Base-by-base conservation (phyloP, 2,329 filamentous ascomycete species). In the Talaromyces amestolkiae region DNA sequence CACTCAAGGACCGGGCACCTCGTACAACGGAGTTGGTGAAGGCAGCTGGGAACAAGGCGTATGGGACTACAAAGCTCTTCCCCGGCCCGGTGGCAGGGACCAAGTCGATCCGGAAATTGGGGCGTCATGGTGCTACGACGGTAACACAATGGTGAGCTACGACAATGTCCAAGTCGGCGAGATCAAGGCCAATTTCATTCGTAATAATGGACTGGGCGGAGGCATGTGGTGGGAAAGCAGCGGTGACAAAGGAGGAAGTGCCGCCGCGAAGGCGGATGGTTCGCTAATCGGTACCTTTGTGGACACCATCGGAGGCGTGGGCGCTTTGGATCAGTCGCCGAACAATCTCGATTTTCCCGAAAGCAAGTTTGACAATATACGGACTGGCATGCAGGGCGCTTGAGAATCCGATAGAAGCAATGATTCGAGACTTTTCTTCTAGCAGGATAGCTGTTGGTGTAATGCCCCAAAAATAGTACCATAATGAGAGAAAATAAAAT, bases 191-290 rank as follows among this genome's bases (percentile, higher is more conserved):
- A 79, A 86, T 13, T 97, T 87, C 74, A 86, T 97, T 73, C 85
- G 83, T 72, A 74, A 86, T 19, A 80, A 84, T 27, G 80, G 84
- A 0, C 84, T 97, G 0, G 93, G 93, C 13, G 93, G 93, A n/a
- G 91, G 85, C 22, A 97, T 97, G 93, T 97, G 93, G 92, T 95
- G 91, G 91, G 93, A 97, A 81, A 91, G 87, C 71, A 94, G 90
- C 72, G 89, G 87, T 3, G 94, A 97, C 75, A 89, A 88, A 73
- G 78, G 82, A 8, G 88, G 87, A 0, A 79, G 77, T 47, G 65
- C 66, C 24, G 77, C 74, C 6, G 72, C 73, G 56, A 72, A 74
- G 58, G 69, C 70, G 7, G 74, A 78, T 33, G 81, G 83, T 0
- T 94, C 91, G 70, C 74, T 97, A 74, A 93, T 93, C 61, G 82